phyloP scores from a whole-genome alignment of 2,329 filamentous ascomycete species.

The Aspergillus sp. region DNA sequence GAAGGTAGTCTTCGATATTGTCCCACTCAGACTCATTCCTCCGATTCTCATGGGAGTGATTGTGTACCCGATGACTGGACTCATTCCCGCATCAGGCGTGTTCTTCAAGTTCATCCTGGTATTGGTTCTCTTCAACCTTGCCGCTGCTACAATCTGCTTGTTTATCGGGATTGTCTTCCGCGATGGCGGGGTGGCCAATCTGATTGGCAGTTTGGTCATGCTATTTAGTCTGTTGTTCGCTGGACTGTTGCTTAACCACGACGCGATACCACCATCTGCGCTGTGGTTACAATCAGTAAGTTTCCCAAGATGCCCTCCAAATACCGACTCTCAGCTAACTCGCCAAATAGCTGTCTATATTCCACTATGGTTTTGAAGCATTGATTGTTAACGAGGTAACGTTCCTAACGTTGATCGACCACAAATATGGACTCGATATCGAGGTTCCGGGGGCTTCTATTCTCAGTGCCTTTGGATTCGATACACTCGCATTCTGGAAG shows the following conservation, averaged over 20 bases:
- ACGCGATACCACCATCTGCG: slow-evolving; percentile 81
- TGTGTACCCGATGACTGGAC: slow-evolving; percentile 95
- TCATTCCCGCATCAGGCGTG: slow-evolving; percentile 76
- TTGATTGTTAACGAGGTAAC: slow-evolving; percentile 97
- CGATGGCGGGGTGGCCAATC: slow-evolving; percentile 84
- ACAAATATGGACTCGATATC: slow-evolving; percentile 95
- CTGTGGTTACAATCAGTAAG: slow-evolving; percentile 82
- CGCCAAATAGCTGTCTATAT: slow-evolving; percentile 72
- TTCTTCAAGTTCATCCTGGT: slow-evolving; percentile 92
- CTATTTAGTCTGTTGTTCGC: slow-evolving; percentile 94
- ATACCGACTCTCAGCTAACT: slow-evolving; percentile 10
- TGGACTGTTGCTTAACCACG: slow-evolving; percentile 88
- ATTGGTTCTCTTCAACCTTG: slow-evolving; percentile 91
- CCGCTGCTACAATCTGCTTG: slow-evolving; percentile 87
- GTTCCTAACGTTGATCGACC: slow-evolving; percentile 82
- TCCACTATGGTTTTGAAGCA: slow-evolving; percentile 96
- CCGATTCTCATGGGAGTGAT: slow-evolving; percentile 95
- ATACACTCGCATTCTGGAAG: slow-evolving; percentile 80
- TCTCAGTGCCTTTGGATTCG: slow-evolving; percentile 89
- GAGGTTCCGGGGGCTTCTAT: slow-evolving; percentile 94
- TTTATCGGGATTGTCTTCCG: slow-evolving; percentile 96
- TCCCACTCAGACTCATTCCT: slow-evolving; percentile 89
- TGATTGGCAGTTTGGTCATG: slow-evolving; percentile 95
- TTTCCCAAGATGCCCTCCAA: slow-evolving; percentile 16
- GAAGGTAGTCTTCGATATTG: slow-evolving; percentile 97